phyloP scores from a whole-genome alignment of 371 early-diverging fungal species.

The Circinella minor region DNA sequence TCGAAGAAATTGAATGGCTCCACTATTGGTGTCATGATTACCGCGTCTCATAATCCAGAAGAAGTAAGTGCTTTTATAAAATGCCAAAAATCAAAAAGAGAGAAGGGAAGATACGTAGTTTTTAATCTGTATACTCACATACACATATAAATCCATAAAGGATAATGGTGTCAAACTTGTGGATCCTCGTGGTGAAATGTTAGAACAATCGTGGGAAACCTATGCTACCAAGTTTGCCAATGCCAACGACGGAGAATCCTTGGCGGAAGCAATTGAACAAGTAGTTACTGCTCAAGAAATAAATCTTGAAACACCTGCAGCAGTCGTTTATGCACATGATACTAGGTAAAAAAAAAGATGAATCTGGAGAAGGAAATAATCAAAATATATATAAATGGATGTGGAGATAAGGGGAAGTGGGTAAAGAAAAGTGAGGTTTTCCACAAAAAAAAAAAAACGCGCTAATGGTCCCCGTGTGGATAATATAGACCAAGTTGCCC shows the following conservation, averaged over 20 bases:
- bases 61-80: conserved; percentile 50
- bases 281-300: conserved; percentile 75
- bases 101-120: not conserved
- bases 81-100: too few species aligned
- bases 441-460: too few species aligned
- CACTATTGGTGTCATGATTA: conserved; percentile 98
- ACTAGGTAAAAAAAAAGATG: conserved; percentile 72
- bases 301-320: conserved; percentile 66
- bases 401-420: too few species aligned
- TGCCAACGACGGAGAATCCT: conserved; percentile 72
- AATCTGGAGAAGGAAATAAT: not conserved
- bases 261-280: conserved; percentile 65
- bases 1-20: conserved; percentile 87
- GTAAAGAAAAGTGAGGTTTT: too few species aligned
- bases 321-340: conserved; percentile 89
- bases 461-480: not conserved
- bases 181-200: conserved; percentile 99
- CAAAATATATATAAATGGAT: too few species aligned
- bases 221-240: conserved; percentile 94
- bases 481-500: conserved; percentile 80
- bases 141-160: conserved; percentile 29
- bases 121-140: not conserved
- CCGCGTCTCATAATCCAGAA: conserved; percentile 99
- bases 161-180: conserved; percentile 99
- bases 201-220: conserved; percentile 95